These are phyloP conservation scores for Hyaloscypha finlandica DNA, from an alignment of 495 filamentous ascomycete genomes.

Conservation along the genomic window DNA sequence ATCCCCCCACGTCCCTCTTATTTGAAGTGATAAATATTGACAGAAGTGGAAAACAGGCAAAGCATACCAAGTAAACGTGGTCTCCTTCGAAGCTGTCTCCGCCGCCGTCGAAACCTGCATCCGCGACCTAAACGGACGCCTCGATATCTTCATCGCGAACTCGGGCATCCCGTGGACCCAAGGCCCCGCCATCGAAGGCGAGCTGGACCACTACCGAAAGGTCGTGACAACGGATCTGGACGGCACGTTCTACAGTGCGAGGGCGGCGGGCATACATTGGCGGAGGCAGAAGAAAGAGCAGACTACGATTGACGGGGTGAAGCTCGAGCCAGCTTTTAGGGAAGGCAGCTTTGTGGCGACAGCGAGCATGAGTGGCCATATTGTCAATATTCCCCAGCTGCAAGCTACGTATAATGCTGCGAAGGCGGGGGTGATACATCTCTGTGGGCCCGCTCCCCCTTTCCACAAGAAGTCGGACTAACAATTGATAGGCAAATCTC, in stretches of 20 bases:
- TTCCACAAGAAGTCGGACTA: constrained; percentile 17
- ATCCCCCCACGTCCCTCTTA: too few relatives aligned
- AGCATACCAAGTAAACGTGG: constrained; percentile 75
- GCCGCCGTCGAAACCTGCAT: constrained; percentile 58
- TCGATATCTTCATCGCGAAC: constrained; percentile 83
- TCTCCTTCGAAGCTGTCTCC: constrained; percentile 57
- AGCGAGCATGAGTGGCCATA: constrained; percentile 80
- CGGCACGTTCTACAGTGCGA: constrained; percentile 80
- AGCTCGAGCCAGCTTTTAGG: constrained; percentile 60
- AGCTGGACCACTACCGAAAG: constrained; percentile 63
- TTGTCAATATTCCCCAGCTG: constrained; percentile 85
- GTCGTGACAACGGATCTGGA: constrained; percentile 78
- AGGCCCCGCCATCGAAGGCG: constrained; percentile 66
- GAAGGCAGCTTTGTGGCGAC: constrained; percentile 78
- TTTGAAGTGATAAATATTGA: background rate
- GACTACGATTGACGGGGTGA: constrained; percentile 64
- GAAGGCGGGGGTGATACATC: constrained; percentile 54
- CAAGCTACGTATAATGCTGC: constrained; percentile 85
- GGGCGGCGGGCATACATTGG: constrained; percentile 71
- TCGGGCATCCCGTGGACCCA: constrained; percentile 75
- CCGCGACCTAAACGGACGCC: constrained; percentile 68
- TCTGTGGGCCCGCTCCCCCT: background rate
- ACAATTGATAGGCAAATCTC: constrained; percentile 54
- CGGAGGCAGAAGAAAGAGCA: constrained; percentile 61
- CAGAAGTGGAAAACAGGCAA: constrained; percentile 51